A percentile compares a stretch with the other conserved stretches of the same genome.
Conservation (phyloP, 768 basidiomycete species). For the Lentinula raphanica region DNA sequence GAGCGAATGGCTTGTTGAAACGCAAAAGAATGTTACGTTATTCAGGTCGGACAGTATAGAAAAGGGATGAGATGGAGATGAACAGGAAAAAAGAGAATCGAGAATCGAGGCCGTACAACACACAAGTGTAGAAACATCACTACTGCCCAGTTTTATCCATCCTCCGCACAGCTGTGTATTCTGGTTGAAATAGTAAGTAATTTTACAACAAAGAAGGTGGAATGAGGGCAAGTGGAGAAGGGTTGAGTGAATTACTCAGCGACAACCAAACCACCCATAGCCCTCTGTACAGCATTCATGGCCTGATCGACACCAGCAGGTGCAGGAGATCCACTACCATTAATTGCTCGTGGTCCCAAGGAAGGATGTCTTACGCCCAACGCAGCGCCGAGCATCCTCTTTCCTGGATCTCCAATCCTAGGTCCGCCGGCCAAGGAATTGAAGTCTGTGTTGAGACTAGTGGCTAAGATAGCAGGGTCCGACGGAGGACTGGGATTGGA, state of each 20-base stretch:
- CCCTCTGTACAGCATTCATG: constrained; percentile 67
- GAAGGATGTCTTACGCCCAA: constrained; percentile 79
- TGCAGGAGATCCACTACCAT: constrained; percentile 28
- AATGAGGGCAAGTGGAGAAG: constrained; percentile 3
- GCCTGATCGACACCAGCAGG: constrained; percentile 46
- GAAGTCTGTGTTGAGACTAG: constrained; percentile 42
- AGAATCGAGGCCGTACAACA: background rate
- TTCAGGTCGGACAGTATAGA: background rate
- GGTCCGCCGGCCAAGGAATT: constrained; percentile 48
- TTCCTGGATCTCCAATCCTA: constrained; percentile 82
- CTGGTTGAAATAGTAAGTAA: background rate
- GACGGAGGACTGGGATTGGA: constrained; percentile 38
- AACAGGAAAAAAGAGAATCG: background rate
- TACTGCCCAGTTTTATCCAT: background rate
- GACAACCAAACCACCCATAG: constrained; percentile 68
- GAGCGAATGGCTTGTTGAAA: constrained; percentile 4
- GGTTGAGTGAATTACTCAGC: constrained; percentile 49
- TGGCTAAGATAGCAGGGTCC: constrained; percentile 67
- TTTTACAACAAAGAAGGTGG: background rate
- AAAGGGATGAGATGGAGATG: background rate
- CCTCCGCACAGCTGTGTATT: background rate
- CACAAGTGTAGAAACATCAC: background rate
- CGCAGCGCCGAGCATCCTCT: constrained; percentile 84
- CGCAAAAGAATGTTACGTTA: constrained; percentile 7
- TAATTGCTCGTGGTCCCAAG: constrained; percentile 56